Conservation (phyloP, 805 yeast species). For the Tetrapisispora fleetii region DNA sequence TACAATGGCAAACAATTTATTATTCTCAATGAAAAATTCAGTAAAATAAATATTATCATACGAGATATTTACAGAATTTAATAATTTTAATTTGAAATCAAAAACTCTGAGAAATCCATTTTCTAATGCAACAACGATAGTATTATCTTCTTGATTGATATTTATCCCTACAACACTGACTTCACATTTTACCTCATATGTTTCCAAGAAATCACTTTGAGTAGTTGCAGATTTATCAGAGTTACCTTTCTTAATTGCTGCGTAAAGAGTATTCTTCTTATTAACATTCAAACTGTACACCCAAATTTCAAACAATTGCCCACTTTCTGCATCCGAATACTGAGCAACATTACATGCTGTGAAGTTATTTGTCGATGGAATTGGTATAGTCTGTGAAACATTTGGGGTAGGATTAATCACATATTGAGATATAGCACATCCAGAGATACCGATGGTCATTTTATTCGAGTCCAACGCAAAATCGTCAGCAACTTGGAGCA, state of each 20-base stretch:
- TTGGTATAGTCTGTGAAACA: constrained; percentile 23
- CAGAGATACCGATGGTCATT: constrained; percentile 28
- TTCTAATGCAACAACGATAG: constrained; percentile 17
- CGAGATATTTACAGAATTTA: constrained; percentile 15
- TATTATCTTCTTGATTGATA: constrained; percentile 7
- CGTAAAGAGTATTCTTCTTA: constrained; percentile 14
- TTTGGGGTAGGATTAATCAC: constrained; percentile 30
- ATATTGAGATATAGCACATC: constrained; percentile 28
- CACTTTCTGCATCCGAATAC: constrained; percentile 6
- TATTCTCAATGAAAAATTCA: constrained; percentile 16
- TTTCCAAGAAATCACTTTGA: constrained; percentile 9
- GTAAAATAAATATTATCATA: constrained; percentile 17
- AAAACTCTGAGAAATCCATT: constrained; percentile 25
- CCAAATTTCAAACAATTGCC: constrained; percentile 15
- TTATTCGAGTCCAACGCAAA: constrained; percentile 18
- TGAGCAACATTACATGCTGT: constrained; percentile 25
- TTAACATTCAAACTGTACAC: constrained; percentile 17
- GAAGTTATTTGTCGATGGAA: constrained; percentile 27
- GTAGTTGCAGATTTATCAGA: constrained; percentile 7
- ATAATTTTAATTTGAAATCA: constrained; percentile 17
- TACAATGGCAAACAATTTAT: constrained; percentile 11
- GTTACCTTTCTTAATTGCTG: constrained; percentile 6
- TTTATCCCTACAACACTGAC: constrained; percentile 13
- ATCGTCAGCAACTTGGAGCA: constrained; percentile 20
- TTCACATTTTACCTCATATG: constrained; percentile 10